These are phyloP conservation scores for Toxicodendron radicans DNA, from an alignment of 345 rosid genomes.

Conservation along the genomic window DNA sequence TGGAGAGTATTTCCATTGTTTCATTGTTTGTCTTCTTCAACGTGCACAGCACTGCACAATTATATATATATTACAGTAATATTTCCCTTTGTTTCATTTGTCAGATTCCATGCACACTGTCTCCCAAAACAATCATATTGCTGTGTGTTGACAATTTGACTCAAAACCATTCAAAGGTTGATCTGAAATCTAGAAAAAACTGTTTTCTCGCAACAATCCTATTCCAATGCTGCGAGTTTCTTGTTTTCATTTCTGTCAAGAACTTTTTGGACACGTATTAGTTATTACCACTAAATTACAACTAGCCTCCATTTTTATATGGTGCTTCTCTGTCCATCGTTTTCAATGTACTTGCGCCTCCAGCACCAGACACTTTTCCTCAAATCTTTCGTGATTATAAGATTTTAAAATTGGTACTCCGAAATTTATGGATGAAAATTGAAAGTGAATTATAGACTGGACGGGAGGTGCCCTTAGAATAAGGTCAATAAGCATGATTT, in stretches of 20 bases:
- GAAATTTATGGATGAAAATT: background rate
- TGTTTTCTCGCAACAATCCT: background rate
- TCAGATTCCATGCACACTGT: background rate
- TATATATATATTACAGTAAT: background rate
- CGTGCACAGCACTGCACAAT: background rate
- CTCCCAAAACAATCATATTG: background rate
- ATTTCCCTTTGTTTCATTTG: background rate
- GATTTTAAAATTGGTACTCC: too few relatives aligned
- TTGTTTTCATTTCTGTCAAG: background rate
- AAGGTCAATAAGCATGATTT: background rate
- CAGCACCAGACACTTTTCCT: background rate
- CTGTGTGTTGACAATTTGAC: too few relatives aligned
- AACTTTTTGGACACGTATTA: background rate
- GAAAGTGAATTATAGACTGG: background rate
- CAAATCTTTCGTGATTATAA: too few relatives aligned
- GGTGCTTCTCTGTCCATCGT: background rate
- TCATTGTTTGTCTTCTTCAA: conserved; percentile 1
- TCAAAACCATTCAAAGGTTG: too few relatives aligned
- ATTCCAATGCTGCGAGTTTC: background rate
- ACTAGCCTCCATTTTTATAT: background rate
- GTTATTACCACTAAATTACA: too few relatives aligned
- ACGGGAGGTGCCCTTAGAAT: background rate
- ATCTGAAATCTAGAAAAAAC: background rate
- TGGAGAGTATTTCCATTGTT: background rate
- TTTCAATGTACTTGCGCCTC: background rate